Conservation (phyloP, 164 flowering plant genomes). For the Paratinospora sagittata region DNA sequence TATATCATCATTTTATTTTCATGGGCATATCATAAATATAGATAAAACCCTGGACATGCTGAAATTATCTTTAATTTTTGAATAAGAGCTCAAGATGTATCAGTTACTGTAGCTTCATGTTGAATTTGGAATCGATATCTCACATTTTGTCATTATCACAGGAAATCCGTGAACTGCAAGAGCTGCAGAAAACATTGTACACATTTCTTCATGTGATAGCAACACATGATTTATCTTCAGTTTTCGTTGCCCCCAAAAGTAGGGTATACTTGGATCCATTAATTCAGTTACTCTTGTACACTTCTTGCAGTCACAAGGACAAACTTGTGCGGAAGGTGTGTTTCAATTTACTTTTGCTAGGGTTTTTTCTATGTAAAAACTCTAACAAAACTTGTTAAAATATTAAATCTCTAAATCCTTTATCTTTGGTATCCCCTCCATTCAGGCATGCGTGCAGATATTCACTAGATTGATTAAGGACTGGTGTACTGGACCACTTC, state of each 20-base stretch:
- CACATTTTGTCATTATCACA: conserved; percentile 22
- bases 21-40: no score
- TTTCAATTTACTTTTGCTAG: background rate
- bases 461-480: conserved; percentile 82
- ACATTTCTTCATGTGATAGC: conserved; percentile 84
- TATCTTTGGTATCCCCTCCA: conserved; percentile 7
- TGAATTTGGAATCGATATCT: background rate
- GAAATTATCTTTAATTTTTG: background rate
- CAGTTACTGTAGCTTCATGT: background rate
- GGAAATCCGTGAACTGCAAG: conserved; percentile 94
- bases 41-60: no score
- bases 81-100: background rate
- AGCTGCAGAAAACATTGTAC: conserved; percentile 74
- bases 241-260: conserved; percentile 74
- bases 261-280: conserved; percentile 55
- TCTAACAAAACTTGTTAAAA: no score
- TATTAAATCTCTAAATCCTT: conserved; percentile 4
- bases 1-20: no score
- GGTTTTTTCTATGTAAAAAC: background rate
- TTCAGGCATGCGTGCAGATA: conserved; percentile 89
- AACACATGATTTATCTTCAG: conserved; percentile 76
- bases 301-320: conserved; percentile 85
- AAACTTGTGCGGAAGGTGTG: conserved; percentile 71
- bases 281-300: conserved; percentile 63
- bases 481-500: conserved; percentile 60